Conservation (phyloP, 2,329 filamentous ascomycete genomes). For the Calonectria hawksworthii region DNA sequence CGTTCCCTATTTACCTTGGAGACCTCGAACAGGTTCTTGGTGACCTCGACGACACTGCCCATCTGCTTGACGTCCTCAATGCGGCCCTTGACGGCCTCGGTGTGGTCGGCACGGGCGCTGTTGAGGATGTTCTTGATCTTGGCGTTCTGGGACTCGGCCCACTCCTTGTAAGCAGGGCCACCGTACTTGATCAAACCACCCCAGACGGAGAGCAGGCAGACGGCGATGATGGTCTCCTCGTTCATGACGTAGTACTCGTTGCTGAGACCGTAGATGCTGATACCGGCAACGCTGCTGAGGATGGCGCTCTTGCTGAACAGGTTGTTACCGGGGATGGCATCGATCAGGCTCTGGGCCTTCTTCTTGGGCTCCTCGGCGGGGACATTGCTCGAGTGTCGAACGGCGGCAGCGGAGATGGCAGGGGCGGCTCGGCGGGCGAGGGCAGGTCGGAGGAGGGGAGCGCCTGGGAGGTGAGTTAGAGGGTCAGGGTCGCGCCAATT, state of each 20-base stretch:
- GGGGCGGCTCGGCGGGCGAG: conserved; percentile 82
- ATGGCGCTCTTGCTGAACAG: conserved; percentile 97
- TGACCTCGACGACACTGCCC: conserved; percentile 93
- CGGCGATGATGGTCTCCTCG: conserved; percentile 95
- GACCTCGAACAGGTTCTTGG: conserved; percentile 96
- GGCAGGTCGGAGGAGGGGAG: conserved; percentile 89
- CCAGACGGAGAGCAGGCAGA: conserved; percentile 95
- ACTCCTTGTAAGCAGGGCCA: conserved; percentile 91
- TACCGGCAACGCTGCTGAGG: conserved; percentile 90
- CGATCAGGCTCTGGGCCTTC: conserved; percentile 96
- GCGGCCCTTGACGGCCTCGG: conserved; percentile 92
- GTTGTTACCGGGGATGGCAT: conserved; percentile 92
- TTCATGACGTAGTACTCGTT: conserved; percentile 99
- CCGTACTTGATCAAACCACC: conserved; percentile 92
- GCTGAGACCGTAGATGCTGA: conserved; percentile 95
- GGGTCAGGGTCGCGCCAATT: conserved; percentile 48
- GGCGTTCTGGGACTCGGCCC: conserved; percentile 88
- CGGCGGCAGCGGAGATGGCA: conserved; percentile 77
- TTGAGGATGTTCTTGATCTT: conserved; percentile 98
- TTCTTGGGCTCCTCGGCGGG: conserved; percentile 92
- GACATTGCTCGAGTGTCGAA: conserved; percentile 81
- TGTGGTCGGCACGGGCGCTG: conserved; percentile 93
- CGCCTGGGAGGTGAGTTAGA: conserved; percentile 70
- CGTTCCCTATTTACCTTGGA: conserved; percentile 81
- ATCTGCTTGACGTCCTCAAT: conserved; percentile 97